Base-by-base conservation (phyloP, 192 early-diverging fungal genomes). In the Rhizophagus prolifer region DNA sequence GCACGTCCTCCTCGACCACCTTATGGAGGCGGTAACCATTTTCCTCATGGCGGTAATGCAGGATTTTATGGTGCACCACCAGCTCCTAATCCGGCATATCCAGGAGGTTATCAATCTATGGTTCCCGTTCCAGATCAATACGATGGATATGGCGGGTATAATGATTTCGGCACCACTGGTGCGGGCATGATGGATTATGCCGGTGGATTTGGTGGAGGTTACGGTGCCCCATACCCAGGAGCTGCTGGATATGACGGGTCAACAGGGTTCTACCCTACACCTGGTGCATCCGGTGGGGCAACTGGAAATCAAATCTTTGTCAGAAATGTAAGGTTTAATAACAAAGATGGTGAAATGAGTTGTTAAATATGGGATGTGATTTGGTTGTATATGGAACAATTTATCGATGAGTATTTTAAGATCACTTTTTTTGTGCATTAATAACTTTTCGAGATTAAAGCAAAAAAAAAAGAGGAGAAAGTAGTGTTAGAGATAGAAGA, bases 271-370 rank as follows among this genome's bases (percentile, higher is more conserved):
- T 72, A 54, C 50, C 50, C 71, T 34, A n/a, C 69, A 36, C 30
- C 46, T 66, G 67, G 58, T 60, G 36, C 64, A n/a, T 68, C 83
- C 10, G 73, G 68, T 19, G 79, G 78, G 44, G 79, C 67, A 16
- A 66, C 65, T 59, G 77, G 82, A 28, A 67, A 74, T 26, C 85
- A 86, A 70, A 80, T 86, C 21, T 82, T 75, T 78, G 83, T 84
- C 25, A 82, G 79, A 34, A 84, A 85, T 67, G 84, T 85, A 78
- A 85, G 80, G 47, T 26, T 34, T 46, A 58, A 54, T 19, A 54
- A 54, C 41, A 44, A 54, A 54, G 47, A 19, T 13, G 47, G 13
- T 54, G 47, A 54, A 54, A 54, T 54, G 47, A 54, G 47, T 54
- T 14, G 47, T 54, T 54, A 54, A 54, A 54, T 54, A 54, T 54